A percentile compares a stretch with the other conserved stretches of the same genome.
phyloP scores from a whole-genome alignment of 1,284 basidiomycete genomes.

The Athelia psychrophila region DNA sequence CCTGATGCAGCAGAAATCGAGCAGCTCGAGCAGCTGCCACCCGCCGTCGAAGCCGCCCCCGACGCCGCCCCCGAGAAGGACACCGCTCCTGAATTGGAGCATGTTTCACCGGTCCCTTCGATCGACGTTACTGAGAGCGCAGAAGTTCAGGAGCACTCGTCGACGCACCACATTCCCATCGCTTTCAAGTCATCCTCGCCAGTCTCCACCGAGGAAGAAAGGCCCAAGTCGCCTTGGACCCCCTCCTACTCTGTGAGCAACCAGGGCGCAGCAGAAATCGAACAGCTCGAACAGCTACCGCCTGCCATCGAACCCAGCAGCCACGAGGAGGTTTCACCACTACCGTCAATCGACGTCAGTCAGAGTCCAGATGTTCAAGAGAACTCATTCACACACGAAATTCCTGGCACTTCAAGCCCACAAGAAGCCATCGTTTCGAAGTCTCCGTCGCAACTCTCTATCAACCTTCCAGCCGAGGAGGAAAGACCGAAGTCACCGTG shows the following conservation, averaged over 20 bases:
- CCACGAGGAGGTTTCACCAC: no score
- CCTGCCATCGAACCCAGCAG: no score
- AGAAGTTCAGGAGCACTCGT: not conserved
- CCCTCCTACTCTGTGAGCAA: not conserved
- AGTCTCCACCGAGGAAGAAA: not conserved
- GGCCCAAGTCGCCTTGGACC: conserved; percentile 1
- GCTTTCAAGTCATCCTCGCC: not conserved
- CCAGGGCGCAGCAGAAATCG: not conserved
- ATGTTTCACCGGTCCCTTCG: not conserved
- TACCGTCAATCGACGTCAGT: no score
- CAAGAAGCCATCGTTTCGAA: not conserved
- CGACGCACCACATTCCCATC: conserved; percentile 1
- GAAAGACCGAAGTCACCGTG: not conserved
- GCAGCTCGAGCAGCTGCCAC: conserved; percentile 1
- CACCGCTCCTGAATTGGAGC: not conserved
- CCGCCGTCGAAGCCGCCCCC: not conserved
- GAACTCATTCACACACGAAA: no score
- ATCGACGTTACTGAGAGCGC: not conserved
- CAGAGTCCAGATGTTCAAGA: no score
- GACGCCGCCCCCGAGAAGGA: not conserved
- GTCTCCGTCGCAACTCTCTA: conserved; percentile 1
- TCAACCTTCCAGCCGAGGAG: not conserved
- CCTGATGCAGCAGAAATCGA: not conserved
- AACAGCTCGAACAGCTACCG: not conserved
- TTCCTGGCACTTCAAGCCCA: no score